phyloP scores from a whole-genome alignment of 1,284 basidiomycete genomes.

The Microbotryum saponariae region DNA sequence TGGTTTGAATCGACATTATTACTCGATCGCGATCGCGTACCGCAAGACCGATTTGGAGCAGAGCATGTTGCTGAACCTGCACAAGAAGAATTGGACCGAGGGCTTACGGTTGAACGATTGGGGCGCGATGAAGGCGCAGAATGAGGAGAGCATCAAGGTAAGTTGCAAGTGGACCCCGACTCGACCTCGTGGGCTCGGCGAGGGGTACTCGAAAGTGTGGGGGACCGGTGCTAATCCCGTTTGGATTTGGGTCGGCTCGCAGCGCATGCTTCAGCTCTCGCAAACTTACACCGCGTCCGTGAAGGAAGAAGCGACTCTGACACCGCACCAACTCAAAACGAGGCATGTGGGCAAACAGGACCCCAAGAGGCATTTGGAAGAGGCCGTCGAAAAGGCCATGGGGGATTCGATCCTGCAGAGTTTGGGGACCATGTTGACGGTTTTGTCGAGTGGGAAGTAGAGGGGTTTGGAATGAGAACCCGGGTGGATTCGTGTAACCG shows the following conservation, averaged over 20 bases:
- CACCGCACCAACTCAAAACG: slow-evolving; percentile 82
- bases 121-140: slow-evolving; percentile 69
- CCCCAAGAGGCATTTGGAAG: slow-evolving; percentile 91
- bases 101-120: slow-evolving; percentile 85
- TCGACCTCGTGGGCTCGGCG: too few species aligned
- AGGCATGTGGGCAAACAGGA: slow-evolving; percentile 96
- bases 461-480: too few species aligned
- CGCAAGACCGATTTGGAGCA: slow-evolving; percentile 95
- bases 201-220: too few species aligned
- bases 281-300: slow-evolving; percentile 92
- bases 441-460: not conserved
- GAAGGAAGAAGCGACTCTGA: slow-evolving; percentile 86
- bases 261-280: slow-evolving; percentile 87
- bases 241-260: slow-evolving; percentile 1
- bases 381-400: slow-evolving; percentile 93
- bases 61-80: slow-evolving; percentile 95
- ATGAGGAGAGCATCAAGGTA: slow-evolving; percentile 88
- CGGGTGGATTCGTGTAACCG: too few species aligned
- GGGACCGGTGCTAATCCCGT: too few species aligned
- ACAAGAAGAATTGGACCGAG: slow-evolving; percentile 96
- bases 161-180: too few species aligned
- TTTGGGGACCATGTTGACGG: slow-evolving; percentile 29
- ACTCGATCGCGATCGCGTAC: slow-evolving; percentile 92
- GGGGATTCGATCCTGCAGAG: slow-evolving; percentile 84
- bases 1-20: slow-evolving; percentile 91